Base-by-base conservation (phyloP, 768 basidiomycete species). In the Pilatotrama ljubarskyi region DNA sequence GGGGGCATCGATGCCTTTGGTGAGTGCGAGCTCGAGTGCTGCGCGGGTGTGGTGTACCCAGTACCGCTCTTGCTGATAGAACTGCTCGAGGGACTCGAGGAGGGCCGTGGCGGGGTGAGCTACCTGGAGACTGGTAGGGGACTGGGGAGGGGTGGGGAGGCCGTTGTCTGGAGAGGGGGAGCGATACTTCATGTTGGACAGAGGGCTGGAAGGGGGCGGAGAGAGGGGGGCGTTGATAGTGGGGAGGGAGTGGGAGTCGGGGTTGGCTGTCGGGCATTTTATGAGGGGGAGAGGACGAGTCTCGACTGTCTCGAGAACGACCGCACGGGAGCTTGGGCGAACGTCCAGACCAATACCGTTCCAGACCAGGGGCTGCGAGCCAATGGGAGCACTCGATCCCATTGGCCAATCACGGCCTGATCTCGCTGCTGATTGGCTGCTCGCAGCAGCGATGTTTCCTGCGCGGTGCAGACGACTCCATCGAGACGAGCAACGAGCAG, bases 1-100 rank as follows among this genome's bases (percentile, higher is more conserved):
- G 0, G 70, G 44, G 10, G 66, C 68, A 64, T 72, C 72, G 59
- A 70, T 69, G 69, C 70, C 71, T 49, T 70, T 70, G 17, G 71
- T 65, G 47, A 77, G 64, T 43, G 80, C 77, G 68, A 80, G 75
- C 71, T 86, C 83, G 64, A 88, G 80, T 50, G 78, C 76, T 17
- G 82, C 82, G 40, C 86, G 84, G 48, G 84, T 85, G 56, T 84
- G 84, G 62, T 85, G 83, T 6, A 88, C 81, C 86, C 88, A 90
- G 75, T 81, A 83, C 38, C 84, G 84, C 73, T 89, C 86, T 63
- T 84, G 81, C 68, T 87, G 83, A 70, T 90, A 90, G 66, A 85
- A 88, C 6, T 80, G 75, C 41, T 85, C 78, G 51, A 90, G 83
- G 25, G 82, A 80, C 65, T 87, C 83, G 68, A 89, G 83, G 63